phyloP scores from a whole-genome alignment of 768 basidiomycete species.

The Leccinum barrowsii region DNA sequence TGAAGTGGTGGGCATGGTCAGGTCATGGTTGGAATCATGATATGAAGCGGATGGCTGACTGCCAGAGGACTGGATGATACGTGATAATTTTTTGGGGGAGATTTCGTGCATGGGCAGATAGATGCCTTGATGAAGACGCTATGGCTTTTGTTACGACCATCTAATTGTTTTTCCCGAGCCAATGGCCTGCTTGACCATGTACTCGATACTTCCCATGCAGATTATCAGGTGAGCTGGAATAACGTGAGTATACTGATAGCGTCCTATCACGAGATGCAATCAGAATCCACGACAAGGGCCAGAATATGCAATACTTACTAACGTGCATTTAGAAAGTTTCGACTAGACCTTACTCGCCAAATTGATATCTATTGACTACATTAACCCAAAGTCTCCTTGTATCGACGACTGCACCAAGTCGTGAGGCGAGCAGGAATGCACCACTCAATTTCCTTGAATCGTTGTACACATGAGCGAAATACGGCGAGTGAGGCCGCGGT shows the following conservation, averaged over 20 bases:
- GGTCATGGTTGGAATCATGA: not conserved
- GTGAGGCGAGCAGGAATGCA: slow-evolving; percentile 73
- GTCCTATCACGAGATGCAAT: not conserved
- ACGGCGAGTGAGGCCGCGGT: slow-evolving; percentile 3
- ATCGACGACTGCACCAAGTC: slow-evolving; percentile 71
- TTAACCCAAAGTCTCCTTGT: slow-evolving; percentile 75
- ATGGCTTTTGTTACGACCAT: not conserved
- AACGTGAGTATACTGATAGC: not conserved
- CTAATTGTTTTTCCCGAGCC: not conserved
- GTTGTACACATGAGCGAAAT: not conserved
- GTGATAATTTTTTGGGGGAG: not conserved
- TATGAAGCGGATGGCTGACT: not conserved
- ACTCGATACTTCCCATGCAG: too few species aligned
- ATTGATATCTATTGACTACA: slow-evolving; percentile 38
- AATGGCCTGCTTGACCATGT: not conserved
- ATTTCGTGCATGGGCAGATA: not conserved
- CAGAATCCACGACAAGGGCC: not conserved
- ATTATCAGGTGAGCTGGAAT: slow-evolving; percentile 1
- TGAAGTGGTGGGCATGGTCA: not conserved
- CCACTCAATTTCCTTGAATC: slow-evolving; percentile 70
- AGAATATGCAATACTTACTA: not conserved
- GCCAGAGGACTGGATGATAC: not conserved
- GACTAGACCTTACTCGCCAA: slow-evolving; percentile 1
- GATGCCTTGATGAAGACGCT: not conserved
- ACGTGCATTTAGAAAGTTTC: not conserved